These are phyloP conservation scores for Podosphaera xanthii DNA, from an alignment of 2,329 filamentous ascomycete species.

Conservation along the genomic window DNA sequence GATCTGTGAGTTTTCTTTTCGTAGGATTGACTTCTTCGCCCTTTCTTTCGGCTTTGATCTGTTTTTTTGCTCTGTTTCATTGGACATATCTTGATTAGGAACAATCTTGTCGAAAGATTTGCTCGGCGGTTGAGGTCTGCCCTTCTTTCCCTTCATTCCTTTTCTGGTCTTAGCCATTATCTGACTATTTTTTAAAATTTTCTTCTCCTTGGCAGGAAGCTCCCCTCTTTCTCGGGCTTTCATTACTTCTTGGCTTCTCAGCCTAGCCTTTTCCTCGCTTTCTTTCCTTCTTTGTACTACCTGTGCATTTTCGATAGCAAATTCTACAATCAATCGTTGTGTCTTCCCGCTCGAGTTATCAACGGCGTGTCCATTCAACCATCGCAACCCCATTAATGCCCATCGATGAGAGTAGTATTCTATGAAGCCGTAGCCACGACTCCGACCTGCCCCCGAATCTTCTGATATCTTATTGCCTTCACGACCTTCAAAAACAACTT, in stretches of 20 bases:
- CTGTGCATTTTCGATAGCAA: constrained; percentile 93
- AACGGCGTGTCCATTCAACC: constrained; percentile 59
- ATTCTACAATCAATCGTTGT: constrained; percentile 81
- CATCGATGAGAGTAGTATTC: constrained; percentile 87
- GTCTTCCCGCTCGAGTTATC: constrained; percentile 48
- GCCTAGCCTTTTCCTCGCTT: constrained; percentile 31
- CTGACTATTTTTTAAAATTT: constrained; percentile 11
- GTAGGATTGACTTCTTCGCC: too few species aligned
- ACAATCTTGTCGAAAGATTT: background rate
- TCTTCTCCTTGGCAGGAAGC: constrained; percentile 16
- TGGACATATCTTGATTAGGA: background rate
- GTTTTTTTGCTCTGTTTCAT: constrained; percentile 5
- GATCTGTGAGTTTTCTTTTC: too few species aligned
- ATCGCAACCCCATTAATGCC: constrained; percentile 83
- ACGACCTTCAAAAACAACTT: constrained; percentile 76
- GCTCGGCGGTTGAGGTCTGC: background rate
- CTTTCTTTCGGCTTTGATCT: background rate
- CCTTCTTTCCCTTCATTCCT: constrained; percentile 13
- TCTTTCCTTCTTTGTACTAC: constrained; percentile 63
- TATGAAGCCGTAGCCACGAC: constrained; percentile 88
- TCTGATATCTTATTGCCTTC: constrained; percentile 70
- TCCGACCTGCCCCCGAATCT: constrained; percentile 53
- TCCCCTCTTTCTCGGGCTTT: constrained; percentile 15
- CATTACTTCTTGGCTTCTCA: constrained; percentile 17
- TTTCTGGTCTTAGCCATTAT: constrained; percentile 18